phyloP scores from a whole-genome alignment of 768 basidiomycete species.

The Neoboletus subvelutipes region DNA sequence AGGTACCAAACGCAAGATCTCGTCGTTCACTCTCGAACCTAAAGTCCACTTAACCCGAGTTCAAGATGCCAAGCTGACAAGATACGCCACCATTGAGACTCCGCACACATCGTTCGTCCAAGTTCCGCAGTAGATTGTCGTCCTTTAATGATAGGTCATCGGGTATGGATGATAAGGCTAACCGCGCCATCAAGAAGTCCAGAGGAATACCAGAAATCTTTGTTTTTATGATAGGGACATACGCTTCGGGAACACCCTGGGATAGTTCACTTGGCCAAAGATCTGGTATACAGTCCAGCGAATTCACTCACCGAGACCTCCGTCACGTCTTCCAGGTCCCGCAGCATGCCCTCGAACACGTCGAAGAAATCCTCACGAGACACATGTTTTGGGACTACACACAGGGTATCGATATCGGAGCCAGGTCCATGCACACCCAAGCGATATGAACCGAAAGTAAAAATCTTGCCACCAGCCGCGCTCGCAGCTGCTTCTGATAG shows the following conservation, averaged over 20 bases:
- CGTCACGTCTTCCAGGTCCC: slow-evolving; percentile 74
- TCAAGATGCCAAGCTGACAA: slow-evolving; percentile 3
- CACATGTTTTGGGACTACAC: slow-evolving; percentile 96
- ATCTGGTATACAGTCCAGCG: not conserved
- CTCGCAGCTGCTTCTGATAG: slow-evolving; percentile 85
- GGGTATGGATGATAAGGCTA: slow-evolving; percentile 84
- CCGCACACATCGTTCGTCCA: slow-evolving; percentile 93
- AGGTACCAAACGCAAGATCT: slow-evolving; percentile 92
- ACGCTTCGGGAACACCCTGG: slow-evolving; percentile 95
- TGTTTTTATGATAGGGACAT: slow-evolving; percentile 91
- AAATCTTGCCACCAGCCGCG: slow-evolving; percentile 96
- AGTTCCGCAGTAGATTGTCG: slow-evolving; percentile 85
- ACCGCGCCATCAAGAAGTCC: slow-evolving; percentile 91
- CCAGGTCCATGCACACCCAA: slow-evolving; percentile 96
- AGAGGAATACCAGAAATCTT: slow-evolving; percentile 91
- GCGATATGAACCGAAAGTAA: slow-evolving; percentile 98
- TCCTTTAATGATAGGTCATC: slow-evolving; percentile 89
- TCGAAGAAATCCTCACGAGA: slow-evolving; percentile 95
- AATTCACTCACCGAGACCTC: slow-evolving; percentile 79
- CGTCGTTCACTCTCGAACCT: slow-evolving; percentile 96
- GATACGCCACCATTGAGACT: slow-evolving; percentile 76
- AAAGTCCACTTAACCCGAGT: slow-evolving; percentile 10
- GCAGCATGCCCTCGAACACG: slow-evolving; percentile 85
- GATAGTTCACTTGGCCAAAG: slow-evolving; percentile 6
- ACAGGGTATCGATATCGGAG: slow-evolving; percentile 96